Conservation (phyloP, 2,329 filamentous ascomycete species). For the Chaetomiaceae sp. region DNA sequence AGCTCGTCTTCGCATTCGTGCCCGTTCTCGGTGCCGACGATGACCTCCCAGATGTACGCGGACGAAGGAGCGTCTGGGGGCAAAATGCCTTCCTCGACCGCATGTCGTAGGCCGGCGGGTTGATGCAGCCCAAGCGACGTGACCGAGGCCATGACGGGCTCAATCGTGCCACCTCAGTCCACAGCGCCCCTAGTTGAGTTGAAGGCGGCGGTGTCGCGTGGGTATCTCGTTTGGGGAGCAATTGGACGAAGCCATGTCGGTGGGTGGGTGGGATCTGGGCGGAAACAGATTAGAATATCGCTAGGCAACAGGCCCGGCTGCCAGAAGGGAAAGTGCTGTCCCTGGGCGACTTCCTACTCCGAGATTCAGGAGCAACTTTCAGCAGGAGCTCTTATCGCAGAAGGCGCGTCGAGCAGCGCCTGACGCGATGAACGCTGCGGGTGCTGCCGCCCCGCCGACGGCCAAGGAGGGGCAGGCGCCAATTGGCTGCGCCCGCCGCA, state of each 20-base stretch:
- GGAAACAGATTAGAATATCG: too few relatives aligned
- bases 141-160: slow-evolving; percentile 69
- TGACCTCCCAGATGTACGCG: slow-evolving; percentile 71
- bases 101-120: slow-evolving; percentile 75
- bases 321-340: too few relatives aligned
- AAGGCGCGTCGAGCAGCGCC: too few relatives aligned
- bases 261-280: too few relatives aligned
- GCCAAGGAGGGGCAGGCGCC: background rate
- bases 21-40: slow-evolving; percentile 34
- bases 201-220: background rate
- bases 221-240: background rate
- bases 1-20: slow-evolving; percentile 67
- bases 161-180: background rate
- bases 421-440: too few relatives aligned
- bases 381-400: too few relatives aligned
- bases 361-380: too few relatives aligned
- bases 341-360: too few relatives aligned
- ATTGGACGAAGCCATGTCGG: slow-evolving; percentile 10
- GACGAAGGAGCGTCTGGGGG: slow-evolving; percentile 57
- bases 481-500: background rate
- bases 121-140: slow-evolving; percentile 87
- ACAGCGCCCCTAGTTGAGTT: too few relatives aligned
- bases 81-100: slow-evolving; percentile 74
- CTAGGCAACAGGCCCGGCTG: too few relatives aligned
- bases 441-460: background rate